Base-by-base conservation (phyloP, 495 filamentous ascomycete genomes). In the Penicillium canariense region DNA sequence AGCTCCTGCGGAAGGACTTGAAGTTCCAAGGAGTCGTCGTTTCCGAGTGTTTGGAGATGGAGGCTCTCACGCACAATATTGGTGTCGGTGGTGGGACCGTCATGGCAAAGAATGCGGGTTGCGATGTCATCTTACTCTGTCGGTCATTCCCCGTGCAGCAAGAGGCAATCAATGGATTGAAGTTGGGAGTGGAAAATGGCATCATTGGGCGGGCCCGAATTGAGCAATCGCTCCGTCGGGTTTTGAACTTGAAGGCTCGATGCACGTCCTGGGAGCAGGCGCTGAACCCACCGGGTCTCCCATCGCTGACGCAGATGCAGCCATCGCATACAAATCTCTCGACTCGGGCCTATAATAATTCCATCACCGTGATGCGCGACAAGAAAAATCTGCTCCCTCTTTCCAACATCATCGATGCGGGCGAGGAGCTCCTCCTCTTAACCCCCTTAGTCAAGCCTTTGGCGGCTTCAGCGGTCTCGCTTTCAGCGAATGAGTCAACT, bases 21-120 rank as follows among this genome's bases (percentile, higher is more conserved):
- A 85, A 88, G 7, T 96, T 96, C 62, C 79, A 89, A 52, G 91
- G 91, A 3, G 91, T 96, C 6, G 90, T 90, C n/a, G 88, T 96
- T 38, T 95, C 90, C 0, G 91, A 96, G 62, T 96, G 91, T 52
- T 76, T 96, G n/a, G 91, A 96, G 68, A 96, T 96, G 91, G 91
- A 96, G 59, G 89, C 90, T 1, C 78, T 96, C 12, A 87, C 87
- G 47, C 88, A 91, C 57, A 92, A 96, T 57, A 94, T 96, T 56
- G 91, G 91, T 11, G 88, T 96, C n/a, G 87, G 89, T 52, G 90
- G 90, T 12, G 90, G 91, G 14, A 94, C 89, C 0, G 89, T 96
- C 50, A 96, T 96, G 91, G 91, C 91, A 0, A 88, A 95, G 52
- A 91, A 94, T 65, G 91, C 91, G 15, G 91, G 91, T 26, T 96